Base-by-base conservation (phyloP, 495 filamentous ascomycete species). In the Parachaetomium inaequale region DNA sequence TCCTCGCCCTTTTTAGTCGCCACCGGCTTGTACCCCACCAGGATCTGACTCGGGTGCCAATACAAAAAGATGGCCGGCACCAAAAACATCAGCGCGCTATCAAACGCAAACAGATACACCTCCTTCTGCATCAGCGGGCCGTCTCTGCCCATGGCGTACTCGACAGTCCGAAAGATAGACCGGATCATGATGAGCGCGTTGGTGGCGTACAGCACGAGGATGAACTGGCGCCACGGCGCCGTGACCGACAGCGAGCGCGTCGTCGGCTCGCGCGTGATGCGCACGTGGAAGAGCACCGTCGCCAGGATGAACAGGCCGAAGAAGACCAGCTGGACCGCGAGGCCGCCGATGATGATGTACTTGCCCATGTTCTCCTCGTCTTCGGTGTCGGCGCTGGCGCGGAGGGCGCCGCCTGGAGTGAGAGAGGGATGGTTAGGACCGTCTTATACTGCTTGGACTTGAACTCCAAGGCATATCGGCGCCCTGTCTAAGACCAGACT, bases 41-140 rank as follows among this genome's bases (percentile, higher is more conserved):
- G n/a, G n/a, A n/a, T n/a, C n/a, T n/a, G n/a, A n/a, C n/a, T n/a
- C n/a, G n/a, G n/a, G n/a, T n/a, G n/a, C n/a, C n/a, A n/a, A n/a
- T n/a, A n/a, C n/a, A n/a, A 21, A 31, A 57, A 57, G 38, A 57
- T 45, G 38, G 40, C 61, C 70, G 83, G 80, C 19, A 80, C 82
- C 0, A 68, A 7, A 25, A 82, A 65, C 86, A 91, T 89, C 46
- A 85, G 63, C 29, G 78, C 46, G 10, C 78, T 75, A 67, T 91
- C 87, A 59, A 89, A 88, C 4, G 85, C 63, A 61, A 88, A 89
- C 53, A 89, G 61, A 53, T 79, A 85, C 12, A 74, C 75, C 71
- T 90, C 87, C 36, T 82, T 73, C 14, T 59, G 66, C 61, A 85
- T 63, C 29, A 78, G 52, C 60, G 73, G 75, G 2, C 84, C 82